phyloP scores from a whole-genome alignment of 2,329 filamentous ascomycete species.

The Beauveria scarabaeidicola region DNA sequence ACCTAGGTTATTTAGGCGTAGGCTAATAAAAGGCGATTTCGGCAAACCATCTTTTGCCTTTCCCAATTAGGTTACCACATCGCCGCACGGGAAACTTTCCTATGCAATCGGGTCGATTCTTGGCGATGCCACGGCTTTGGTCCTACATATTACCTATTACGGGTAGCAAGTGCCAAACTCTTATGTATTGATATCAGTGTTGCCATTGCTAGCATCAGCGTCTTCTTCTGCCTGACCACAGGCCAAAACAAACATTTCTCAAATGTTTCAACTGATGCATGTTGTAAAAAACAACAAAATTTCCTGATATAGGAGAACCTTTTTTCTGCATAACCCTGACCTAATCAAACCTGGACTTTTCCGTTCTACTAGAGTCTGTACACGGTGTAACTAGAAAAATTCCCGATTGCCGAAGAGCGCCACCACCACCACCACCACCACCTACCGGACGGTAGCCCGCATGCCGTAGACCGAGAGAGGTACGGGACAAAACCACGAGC shows the following conservation, averaged over 20 bases:
- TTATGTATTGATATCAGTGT: too few relatives aligned
- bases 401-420: background rate
- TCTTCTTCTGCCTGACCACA: background rate
- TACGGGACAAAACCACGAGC: background rate
- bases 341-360: background rate
- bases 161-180: background rate
- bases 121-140: background rate
- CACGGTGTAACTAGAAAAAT: background rate
- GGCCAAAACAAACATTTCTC: background rate
- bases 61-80: constrained; percentile 8
- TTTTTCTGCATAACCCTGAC: background rate
- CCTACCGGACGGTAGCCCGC: too few relatives aligned
- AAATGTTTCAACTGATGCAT: background rate
- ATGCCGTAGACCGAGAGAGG: background rate
- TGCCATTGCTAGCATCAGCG: too few relatives aligned
- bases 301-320: background rate
- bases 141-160: background rate
- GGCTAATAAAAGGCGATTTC: background rate
- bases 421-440: background rate
- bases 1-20: too few relatives aligned
- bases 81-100: constrained; percentile 1
- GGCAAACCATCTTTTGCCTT: background rate
- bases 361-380: too few relatives aligned
- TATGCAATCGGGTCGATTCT: constrained; percentile 1
- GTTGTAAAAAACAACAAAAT: background rate